Evolutionary conservation across 768 basidiomycete genomes (phyloP).

Genomic region (Asterophora parasitica): DNA sequence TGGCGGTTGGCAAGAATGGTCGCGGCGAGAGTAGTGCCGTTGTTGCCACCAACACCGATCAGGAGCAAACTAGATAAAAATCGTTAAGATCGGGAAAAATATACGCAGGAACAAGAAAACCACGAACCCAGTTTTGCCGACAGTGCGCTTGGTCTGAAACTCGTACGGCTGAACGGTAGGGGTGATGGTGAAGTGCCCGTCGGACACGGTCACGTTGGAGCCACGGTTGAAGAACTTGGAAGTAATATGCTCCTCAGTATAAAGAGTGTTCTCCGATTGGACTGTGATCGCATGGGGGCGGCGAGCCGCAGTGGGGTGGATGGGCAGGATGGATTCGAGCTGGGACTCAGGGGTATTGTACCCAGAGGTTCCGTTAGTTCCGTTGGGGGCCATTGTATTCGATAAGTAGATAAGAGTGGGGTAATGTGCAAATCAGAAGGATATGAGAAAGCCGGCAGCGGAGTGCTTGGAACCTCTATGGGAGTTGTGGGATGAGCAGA

Average conservation of each 20-base stretch:
- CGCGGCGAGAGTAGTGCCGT: slow-evolving; percentile 89
- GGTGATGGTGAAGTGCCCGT: slow-evolving; percentile 74
- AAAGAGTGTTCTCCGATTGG: slow-evolving; percentile 74
- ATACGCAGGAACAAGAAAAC: slow-evolving; percentile 5
- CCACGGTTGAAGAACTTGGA: slow-evolving; percentile 80
- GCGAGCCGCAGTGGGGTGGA: slow-evolving; percentile 85
- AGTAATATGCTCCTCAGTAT: slow-evolving; percentile 79
- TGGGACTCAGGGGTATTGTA: slow-evolving; percentile 69
- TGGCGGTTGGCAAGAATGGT: slow-evolving; percentile 96
- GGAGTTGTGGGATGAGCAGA: slow-evolving; percentile 83
- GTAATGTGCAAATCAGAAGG: slow-evolving; percentile 32
- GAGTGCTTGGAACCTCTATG: slow-evolving; percentile 87
- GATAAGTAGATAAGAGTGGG: slow-evolving; percentile 14
- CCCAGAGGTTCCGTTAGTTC: slow-evolving; percentile 51
- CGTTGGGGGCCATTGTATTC: slow-evolving; percentile 45
- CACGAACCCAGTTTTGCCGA: slow-evolving; percentile 86
- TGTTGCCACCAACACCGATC: slow-evolving; percentile 97
- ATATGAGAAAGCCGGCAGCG: slow-evolving; percentile 59
- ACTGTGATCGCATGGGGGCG: slow-evolving; percentile 74
- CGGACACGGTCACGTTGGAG: slow-evolving; percentile 59
- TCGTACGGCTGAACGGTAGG: slow-evolving; percentile 81
- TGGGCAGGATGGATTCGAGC: slow-evolving; percentile 60
- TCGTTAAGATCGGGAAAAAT: not conserved
- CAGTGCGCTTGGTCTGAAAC: slow-evolving; percentile 85
- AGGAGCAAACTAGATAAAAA: slow-evolving; percentile 74